Evolutionary conservation across 768 basidiomycete genomes (phyloP).

Genomic region (Gelatoporia subvermispora): DNA sequence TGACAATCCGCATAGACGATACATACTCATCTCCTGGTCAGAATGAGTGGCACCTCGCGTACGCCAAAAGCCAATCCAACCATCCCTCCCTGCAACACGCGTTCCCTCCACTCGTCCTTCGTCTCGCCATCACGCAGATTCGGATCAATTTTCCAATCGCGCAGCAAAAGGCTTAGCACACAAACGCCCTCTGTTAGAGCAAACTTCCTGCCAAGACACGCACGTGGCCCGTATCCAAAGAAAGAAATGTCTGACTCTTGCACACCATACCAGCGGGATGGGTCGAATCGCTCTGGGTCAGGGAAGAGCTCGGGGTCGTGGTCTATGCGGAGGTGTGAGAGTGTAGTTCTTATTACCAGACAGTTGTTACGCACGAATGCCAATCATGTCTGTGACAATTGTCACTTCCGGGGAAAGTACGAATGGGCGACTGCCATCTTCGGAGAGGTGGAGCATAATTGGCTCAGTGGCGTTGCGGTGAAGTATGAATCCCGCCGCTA

Average conservation of each 20-base stretch:
- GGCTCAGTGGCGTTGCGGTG: conserved; percentile 5
- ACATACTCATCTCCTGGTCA: conserved; percentile 1
- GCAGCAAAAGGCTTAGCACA: conserved; percentile 22
- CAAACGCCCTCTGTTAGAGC: conserved; percentile 22
- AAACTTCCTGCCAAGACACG: conserved; percentile 29
- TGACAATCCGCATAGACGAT: no score
- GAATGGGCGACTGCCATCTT: conserved; percentile 1
- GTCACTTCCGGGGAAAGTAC: conserved; percentile 13
- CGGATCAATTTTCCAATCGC: conserved; percentile 26
- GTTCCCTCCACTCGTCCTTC: conserved; percentile 15
- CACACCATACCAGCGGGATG: conserved; percentile 25
- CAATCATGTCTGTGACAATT: conserved; percentile 23
- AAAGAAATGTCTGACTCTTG: conserved; percentile 12
- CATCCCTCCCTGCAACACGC: conserved; percentile 14
- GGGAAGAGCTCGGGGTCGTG: conserved; percentile 22
- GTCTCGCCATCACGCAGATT: conserved; percentile 19
- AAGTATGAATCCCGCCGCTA: conserved; percentile 4
- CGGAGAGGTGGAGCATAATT: conserved; percentile 1
- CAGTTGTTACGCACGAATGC: conserved; percentile 15
- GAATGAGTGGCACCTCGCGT: conserved; percentile 11
- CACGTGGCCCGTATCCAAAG: conserved; percentile 26
- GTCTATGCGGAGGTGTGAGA: conserved; percentile 5
- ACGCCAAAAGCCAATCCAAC: conserved; percentile 16
- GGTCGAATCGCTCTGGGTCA: conserved; percentile 22
- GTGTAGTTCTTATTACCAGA: neutral